These are phyloP conservation scores for Dionaea muscipula DNA, from an alignment of 179 eudicot species.

Conservation along the genomic window DNA sequence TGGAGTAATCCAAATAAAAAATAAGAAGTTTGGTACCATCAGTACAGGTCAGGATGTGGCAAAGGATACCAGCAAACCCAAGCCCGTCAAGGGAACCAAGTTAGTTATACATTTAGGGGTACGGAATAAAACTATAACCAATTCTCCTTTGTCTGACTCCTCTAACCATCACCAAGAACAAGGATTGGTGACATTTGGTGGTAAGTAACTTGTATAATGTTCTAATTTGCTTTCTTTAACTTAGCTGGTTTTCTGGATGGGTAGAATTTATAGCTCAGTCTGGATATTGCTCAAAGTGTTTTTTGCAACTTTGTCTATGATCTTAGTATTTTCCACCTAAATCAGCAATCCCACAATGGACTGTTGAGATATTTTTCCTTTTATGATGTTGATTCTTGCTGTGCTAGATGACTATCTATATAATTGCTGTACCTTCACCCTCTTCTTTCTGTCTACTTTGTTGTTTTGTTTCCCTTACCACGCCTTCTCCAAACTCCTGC, in stretches of 20 bases:
- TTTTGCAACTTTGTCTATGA: too few species aligned
- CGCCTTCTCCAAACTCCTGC: conserved; percentile 10
- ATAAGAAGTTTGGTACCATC: conserved; percentile 24
- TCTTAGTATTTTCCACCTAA: too few species aligned
- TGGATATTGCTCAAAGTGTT: too few species aligned
- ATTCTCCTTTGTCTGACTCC: conserved; percentile 65
- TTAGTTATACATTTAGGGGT: conserved; percentile 88
- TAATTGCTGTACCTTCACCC: too few species aligned
- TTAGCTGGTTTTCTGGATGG: neutral
- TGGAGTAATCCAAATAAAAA: conserved; percentile 39
- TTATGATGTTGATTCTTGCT: too few species aligned
- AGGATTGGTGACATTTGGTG: conserved; percentile 36
- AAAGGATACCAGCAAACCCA: conserved; percentile 32
- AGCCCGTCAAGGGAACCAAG: conserved; percentile 56
- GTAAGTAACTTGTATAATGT: conserved; percentile 28
- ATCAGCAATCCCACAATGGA: too few species aligned
- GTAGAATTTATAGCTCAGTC: too few species aligned
- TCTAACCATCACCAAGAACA: conserved; percentile 52
- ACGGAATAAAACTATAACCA: conserved; percentile 41
- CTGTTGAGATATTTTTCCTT: too few species aligned
- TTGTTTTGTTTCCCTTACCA: neutral
- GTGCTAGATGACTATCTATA: too few species aligned
- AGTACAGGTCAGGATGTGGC: conserved; percentile 28
- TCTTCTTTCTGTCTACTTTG: too few species aligned
- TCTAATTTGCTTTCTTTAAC: neutral